Evolutionary conservation across 2,329 filamentous ascomycete genomes (phyloP), one percentile per base, ranked within the genome.

Genomic region (Clonostachys rhizophaga): DNA sequence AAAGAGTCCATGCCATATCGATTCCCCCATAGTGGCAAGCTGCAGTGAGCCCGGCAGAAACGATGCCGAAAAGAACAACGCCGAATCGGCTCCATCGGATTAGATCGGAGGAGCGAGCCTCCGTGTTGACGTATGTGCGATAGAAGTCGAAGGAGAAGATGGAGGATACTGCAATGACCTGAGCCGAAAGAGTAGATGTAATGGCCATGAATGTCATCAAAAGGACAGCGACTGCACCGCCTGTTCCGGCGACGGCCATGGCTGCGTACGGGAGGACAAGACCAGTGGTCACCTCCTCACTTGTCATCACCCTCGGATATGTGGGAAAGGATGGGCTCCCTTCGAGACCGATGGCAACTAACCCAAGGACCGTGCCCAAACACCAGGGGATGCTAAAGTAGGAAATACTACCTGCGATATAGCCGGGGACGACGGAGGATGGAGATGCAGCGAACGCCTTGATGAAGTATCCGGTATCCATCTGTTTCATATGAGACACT

Each of bases 381-480:
- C 68, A 70, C 74, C 74, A 79, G 0, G 77, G 76, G 11, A 80
- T 75, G 1, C 72, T 69, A 44, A 80, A 80, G 49, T 76, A 80
- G 0, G 73, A 68, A 13, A 79, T 69, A 0, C 75, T 76, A 0
- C 76, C 76, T 12, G 78, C 59, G 16, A 79, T 66, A 48, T 79
- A 79, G 0, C 76, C 75, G 0, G 74, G 75, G 0, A 78, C 74
- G 1, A 74, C 74, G 0, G 75, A 69, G 2, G 90, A 84, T 5
- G 89, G 88, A 18, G 82, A 85, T 1, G 89, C 88, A 14, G 89
- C 87, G 58, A 95, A 92, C 8, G 89, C 89, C 66, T 94, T 92
- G 74, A 92, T 91, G 69, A 89, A 92, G 71, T 91, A 92, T 11
- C 43, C 40, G 8, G 39, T 43, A 17, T 43, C 42, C 42, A 43